Percentiles rank a stretch among this genome's conserved stretches.
phyloP scores from a whole-genome alignment of 352 stramenopile genomes.

The Pythium sp. region DNA sequence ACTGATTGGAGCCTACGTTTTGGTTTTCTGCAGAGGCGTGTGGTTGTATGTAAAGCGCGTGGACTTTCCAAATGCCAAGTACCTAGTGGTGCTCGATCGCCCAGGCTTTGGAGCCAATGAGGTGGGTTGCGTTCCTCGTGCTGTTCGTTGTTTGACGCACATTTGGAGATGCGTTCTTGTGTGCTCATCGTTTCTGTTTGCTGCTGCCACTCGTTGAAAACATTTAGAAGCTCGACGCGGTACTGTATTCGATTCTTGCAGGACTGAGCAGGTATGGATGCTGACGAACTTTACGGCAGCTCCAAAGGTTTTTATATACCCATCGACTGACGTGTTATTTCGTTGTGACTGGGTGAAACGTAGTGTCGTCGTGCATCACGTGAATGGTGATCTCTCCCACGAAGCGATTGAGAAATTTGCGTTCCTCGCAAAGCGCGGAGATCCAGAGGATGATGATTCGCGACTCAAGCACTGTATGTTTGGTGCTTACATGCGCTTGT shows the following conservation, averaged over 20 bases:
- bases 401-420: conserved; percentile 56
- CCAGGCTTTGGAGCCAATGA: conserved; percentile 39
- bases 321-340: neutral
- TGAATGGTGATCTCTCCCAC: conserved; percentile 48
- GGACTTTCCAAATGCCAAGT: conserved; percentile 68
- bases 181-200: neutral
- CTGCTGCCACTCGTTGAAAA: neutral
- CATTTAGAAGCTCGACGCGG: conserved; percentile 39
- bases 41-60: conserved; percentile 73
- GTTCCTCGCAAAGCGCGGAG: conserved; percentile 42
- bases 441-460: conserved; percentile 22
- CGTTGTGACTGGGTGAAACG: conserved; percentile 14
- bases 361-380: conserved; percentile 71
- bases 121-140: conserved; percentile 9
- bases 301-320: neutral
- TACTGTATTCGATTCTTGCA: conserved; percentile 68
- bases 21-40: conserved; percentile 27
- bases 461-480: conserved; percentile 29
- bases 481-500: neutral
- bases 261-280: conserved; percentile 50
- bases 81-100: conserved; percentile 65
- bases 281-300: neutral
- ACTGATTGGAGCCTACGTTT: neutral
- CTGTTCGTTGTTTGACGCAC: neutral
- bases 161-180: neutral